Evolutionary conservation across 108 stramenopile species (phyloP).

Genomic region (Epipyxis sp.): DNA sequence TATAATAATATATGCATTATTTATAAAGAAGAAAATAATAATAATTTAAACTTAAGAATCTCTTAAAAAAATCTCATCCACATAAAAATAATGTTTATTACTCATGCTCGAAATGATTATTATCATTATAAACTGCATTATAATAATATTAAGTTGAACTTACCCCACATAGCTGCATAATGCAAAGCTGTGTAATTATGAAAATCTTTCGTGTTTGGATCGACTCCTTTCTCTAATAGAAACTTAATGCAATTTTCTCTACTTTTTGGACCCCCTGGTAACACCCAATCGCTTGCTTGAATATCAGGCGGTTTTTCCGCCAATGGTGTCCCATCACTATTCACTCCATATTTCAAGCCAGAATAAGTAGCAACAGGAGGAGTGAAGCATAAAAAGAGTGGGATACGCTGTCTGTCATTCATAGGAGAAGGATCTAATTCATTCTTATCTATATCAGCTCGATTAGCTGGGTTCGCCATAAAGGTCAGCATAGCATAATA

Average conservation of each 20-base stretch:
- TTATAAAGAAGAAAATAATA: too few relatives aligned
- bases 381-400: constrained; percentile 27
- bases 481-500: background rate
- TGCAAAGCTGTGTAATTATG: constrained; percentile 13
- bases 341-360: background rate
- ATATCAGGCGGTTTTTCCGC: background rate
- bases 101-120: too few relatives aligned
- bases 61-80: too few relatives aligned
- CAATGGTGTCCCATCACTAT: background rate
- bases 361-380: constrained; percentile 5
- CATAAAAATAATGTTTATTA: too few relatives aligned
- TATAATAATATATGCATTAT: too few relatives aligned
- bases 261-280: background rate
- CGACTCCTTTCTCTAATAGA: background rate
- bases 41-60: too few relatives aligned
- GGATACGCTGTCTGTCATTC: constrained; percentile 21
- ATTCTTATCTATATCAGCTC: background rate
- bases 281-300: background rate
- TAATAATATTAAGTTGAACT: too few relatives aligned
- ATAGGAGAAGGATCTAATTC: background rate
- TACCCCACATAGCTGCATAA: constrained; percentile 17
- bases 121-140: too few relatives aligned
- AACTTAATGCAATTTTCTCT: background rate
- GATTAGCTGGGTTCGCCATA: background rate
- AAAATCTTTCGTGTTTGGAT: background rate